Evolutionary conservation across 257 asterid species (phyloP), one percentile per base, ranked within the genome.

Genomic region (Nicotiana otophora): DNA sequence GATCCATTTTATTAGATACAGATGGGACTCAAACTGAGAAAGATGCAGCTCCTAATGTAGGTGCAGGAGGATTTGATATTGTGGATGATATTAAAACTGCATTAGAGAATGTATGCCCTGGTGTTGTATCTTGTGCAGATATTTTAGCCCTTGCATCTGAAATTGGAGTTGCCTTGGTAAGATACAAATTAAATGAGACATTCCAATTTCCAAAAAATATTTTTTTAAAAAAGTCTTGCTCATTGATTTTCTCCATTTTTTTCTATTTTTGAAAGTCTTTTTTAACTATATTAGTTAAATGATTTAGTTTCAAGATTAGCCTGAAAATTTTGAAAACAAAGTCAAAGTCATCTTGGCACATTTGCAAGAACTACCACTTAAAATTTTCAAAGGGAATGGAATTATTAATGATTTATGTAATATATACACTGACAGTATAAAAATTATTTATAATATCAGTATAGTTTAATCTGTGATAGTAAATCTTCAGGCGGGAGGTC

Each of bases 111-210:
- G 30, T 70, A 0, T 88, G 91, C 5, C 87, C 91, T 1, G 83
- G 87, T 9, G 53, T 86, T 42, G 91, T 88, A 16, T 88, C 89
- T 0, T 88, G 91, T 79, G 91, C 89, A 11, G 91, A 86, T 74
- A 88, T 86, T 65, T 57, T 88, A 42, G 78, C 89, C 7, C 53
- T 88, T 14, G 85, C 89, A 12, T 75, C 88, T 46, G 84, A 86
- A 84, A 78, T 64, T 36, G 85, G 86, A 16, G 86, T 86, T 14
- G 12, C 46, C n/a, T 23, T 86, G 87, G 91, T 88, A 82, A 17
- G 10, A 11, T 2, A 10, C n/a, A 5, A 10, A 23, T 23, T 26
- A 46, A 33, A 78, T 54, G 5, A 17, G 23, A 17, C 63, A 57
- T 57, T 42, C 48, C 8, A 42, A 10, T 42, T 42, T 42, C 48